A percentile compares a stretch with the other conserved stretches of the same genome.
Evolutionary conservation across 2,329 filamentous ascomycete genomes (phyloP).

Genomic region (Sclerotinia borealis): DNA sequence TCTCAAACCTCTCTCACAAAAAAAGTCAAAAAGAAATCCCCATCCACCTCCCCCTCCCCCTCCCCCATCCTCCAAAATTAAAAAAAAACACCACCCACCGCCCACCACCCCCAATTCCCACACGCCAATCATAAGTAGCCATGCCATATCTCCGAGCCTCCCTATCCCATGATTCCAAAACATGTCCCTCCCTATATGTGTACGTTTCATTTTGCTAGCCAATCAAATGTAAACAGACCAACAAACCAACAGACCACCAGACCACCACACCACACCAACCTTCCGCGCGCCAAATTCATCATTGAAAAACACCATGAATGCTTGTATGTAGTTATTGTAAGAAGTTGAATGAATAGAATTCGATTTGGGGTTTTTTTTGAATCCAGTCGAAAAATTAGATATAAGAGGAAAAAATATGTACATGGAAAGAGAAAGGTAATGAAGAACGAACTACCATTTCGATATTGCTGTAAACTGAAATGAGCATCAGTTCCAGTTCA

Average conservation of each 20-base stretch:
- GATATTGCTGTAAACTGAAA: neutral
- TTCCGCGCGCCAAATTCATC: neutral
- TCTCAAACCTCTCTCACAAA: too few relatives aligned
- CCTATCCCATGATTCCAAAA: too few relatives aligned
- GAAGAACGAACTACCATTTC: neutral
- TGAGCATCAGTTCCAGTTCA: neutral
- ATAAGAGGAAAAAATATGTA: neutral
- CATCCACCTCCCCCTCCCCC: too few relatives aligned
- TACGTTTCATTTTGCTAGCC: constrained; percentile 1
- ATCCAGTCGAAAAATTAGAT: neutral
- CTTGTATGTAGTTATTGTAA: neutral
- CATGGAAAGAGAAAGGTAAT: neutral
- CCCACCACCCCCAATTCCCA: too few relatives aligned
- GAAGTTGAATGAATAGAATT: neutral
- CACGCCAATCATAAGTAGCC: too few relatives aligned
- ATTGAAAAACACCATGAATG: neutral
- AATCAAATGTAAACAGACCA: neutral
- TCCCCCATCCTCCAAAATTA: too few relatives aligned
- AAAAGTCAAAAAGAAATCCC: too few relatives aligned
- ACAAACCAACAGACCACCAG: too few relatives aligned
- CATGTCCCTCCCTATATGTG: too few relatives aligned
- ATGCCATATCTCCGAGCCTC: too few relatives aligned
- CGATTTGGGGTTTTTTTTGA: neutral
- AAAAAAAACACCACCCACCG: too few relatives aligned
- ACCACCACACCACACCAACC: too few relatives aligned